phyloP scores from a whole-genome alignment of 108 stramenopile genomes.

The Licmophora abbreviata region DNA sequence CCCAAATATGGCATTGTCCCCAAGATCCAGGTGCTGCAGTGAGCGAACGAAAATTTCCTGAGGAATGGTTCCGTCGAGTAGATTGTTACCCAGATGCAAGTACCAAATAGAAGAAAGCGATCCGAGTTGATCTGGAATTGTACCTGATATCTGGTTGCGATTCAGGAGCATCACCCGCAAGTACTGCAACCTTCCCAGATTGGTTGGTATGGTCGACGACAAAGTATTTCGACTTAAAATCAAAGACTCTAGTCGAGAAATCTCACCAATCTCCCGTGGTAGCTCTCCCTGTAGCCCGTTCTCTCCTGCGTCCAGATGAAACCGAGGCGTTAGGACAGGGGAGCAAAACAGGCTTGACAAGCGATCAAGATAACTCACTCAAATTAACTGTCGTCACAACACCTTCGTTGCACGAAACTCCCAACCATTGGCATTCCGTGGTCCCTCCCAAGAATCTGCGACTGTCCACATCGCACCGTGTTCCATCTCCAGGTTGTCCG shows the following conservation, averaged over 20 bases:
- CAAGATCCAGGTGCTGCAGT: constrained; percentile 6
- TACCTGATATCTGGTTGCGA: constrained; percentile 3
- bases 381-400: not conserved
- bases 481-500: not conserved
- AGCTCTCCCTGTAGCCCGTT: constrained; percentile 2
- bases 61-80: constrained; percentile 3
- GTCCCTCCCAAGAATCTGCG: not conserved
- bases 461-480: not conserved
- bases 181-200: not conserved
- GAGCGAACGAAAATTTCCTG: constrained; percentile 3
- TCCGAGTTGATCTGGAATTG: constrained; percentile 8
- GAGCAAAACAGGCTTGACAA: not conserved
- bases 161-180: constrained; percentile 3
- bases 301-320: not conserved
- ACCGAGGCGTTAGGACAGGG: not conserved
- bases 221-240: constrained; percentile 5
- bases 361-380: constrained; percentile 1
- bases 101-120: constrained; percentile 9
- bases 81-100: constrained; percentile 8
- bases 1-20: constrained; percentile 1
- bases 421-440: constrained; percentile 4
- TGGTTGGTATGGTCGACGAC: not conserved
- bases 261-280: constrained; percentile 1
- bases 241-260: not conserved
- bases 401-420: not conserved